Conservation (phyloP, 495 filamentous ascomycete species). For the Daldinia concentrica region DNA sequence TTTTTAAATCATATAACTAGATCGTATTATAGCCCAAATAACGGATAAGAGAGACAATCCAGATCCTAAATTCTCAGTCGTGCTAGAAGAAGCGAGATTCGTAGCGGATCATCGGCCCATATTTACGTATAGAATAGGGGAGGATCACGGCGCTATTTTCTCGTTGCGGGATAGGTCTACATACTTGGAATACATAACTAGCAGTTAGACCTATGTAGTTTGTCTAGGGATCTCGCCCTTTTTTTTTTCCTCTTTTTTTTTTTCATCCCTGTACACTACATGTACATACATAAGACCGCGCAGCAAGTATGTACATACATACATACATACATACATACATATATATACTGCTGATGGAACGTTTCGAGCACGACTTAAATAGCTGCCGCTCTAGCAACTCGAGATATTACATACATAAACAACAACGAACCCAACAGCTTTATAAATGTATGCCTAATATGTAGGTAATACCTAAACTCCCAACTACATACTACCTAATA, state of each 20-base stretch:
- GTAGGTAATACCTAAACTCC: background rate
- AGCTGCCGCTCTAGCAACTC: conserved; percentile 1
- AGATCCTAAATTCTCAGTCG: background rate
- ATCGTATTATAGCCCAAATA: background rate
- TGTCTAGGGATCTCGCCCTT: background rate
- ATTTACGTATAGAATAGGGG: background rate
- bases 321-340: too few relatives aligned
- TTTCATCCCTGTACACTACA: background rate
- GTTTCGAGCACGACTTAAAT: conserved; percentile 1
- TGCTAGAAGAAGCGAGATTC: conserved; percentile 7
- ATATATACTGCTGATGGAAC: background rate
- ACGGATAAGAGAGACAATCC: background rate
- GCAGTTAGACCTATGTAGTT: background rate
- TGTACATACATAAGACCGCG: background rate
- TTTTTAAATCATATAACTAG: background rate
- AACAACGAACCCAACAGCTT: background rate
- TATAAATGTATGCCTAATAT: background rate
- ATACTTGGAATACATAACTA: background rate
- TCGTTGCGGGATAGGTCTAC: conserved; percentile 6
- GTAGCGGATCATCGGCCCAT: conserved; percentile 10
- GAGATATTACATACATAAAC: conserved; percentile 1
- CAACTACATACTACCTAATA: background rate
- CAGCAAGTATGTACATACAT: background rate
- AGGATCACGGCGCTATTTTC: conserved; percentile 15
- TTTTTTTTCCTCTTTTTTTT: background rate